Percentiles rank a stretch among this genome's conserved stretches.
phyloP scores from a whole-genome alignment of 2,329 filamentous ascomycete genomes.

The Plectosphaerella cucumerina region DNA sequence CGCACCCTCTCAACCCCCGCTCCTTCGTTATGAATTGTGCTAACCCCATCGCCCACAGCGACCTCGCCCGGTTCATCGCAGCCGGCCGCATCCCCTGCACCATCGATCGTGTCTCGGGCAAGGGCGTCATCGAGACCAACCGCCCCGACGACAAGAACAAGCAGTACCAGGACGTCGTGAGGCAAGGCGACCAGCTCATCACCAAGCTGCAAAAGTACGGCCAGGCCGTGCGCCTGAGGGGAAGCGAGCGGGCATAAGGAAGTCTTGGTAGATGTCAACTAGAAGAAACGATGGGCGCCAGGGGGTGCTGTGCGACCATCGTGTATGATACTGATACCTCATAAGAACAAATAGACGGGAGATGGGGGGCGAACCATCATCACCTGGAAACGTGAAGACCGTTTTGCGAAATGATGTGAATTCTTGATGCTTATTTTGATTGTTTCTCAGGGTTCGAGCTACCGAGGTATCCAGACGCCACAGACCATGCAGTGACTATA shows the following conservation, averaged over 20 bases:
- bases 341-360: constrained; percentile 21
- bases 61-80: constrained; percentile 95
- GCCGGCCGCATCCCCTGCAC: constrained; percentile 92
- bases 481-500: background rate
- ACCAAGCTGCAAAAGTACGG: constrained; percentile 99
- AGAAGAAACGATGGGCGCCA: constrained; percentile 1
- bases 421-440: background rate
- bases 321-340: constrained; percentile 22
- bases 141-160: constrained; percentile 99
- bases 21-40: background rate
- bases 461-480: no score
- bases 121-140: constrained; percentile 97
- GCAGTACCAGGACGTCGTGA: constrained; percentile 97
- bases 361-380: background rate
- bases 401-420: background rate
- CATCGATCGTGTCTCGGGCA: constrained; percentile 93
- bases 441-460: background rate
- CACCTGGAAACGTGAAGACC: no score
- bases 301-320: constrained; percentile 17
- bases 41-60: constrained; percentile 45
- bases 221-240: constrained; percentile 87
- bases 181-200: constrained; percentile 95
- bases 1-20: constrained; percentile 24
- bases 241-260: constrained; percentile 80
- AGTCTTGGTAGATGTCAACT: constrained; percentile 2